Percentiles rank a stretch among this genome's conserved stretches.
Conservation (phyloP, 2,329 filamentous ascomycete genomes). For the Anthostomella pinea region DNA sequence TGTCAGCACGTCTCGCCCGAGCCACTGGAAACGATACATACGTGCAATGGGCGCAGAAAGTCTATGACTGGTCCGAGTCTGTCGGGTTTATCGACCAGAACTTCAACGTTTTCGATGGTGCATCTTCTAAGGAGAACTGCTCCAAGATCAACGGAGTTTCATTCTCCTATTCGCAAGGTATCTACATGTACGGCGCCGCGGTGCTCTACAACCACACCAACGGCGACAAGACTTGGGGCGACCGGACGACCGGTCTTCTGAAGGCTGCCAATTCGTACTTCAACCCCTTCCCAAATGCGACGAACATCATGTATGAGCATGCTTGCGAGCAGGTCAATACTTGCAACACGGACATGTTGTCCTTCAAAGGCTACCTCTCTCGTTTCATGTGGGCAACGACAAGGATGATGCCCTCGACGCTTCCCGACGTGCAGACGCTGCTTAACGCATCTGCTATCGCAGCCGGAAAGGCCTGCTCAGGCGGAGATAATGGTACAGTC, state of each 20-base stretch:
- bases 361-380: slow-evolving; percentile 66
- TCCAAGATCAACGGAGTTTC: slow-evolving; percentile 48
- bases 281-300: slow-evolving; percentile 47
- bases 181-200: slow-evolving; percentile 63
- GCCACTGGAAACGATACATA: slow-evolving; percentile 67
- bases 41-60: slow-evolving; percentile 61
- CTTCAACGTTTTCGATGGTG: slow-evolving; percentile 61
- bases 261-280: slow-evolving; percentile 49
- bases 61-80: slow-evolving; percentile 62
- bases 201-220: slow-evolving; percentile 60
- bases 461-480: slow-evolving; percentile 56
- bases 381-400: slow-evolving; percentile 62
- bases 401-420: slow-evolving; percentile 54
- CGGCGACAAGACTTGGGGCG: slow-evolving; percentile 49
- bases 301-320: slow-evolving; percentile 62
- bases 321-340: slow-evolving; percentile 58
- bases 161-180: slow-evolving; percentile 65
- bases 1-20: slow-evolving; percentile 71
- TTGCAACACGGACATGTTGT: slow-evolving; percentile 63
- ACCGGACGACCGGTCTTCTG: slow-evolving; percentile 51
- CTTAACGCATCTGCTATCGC: slow-evolving; percentile 53
- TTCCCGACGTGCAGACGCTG: slow-evolving; percentile 42
- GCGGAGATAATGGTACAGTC: slow-evolving; percentile 47
- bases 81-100: slow-evolving; percentile 55
- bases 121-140: slow-evolving; percentile 55